Evolutionary conservation across 2,329 filamentous ascomycete species (phyloP).

Genomic region (Dactylella cylindrospora): DNA sequence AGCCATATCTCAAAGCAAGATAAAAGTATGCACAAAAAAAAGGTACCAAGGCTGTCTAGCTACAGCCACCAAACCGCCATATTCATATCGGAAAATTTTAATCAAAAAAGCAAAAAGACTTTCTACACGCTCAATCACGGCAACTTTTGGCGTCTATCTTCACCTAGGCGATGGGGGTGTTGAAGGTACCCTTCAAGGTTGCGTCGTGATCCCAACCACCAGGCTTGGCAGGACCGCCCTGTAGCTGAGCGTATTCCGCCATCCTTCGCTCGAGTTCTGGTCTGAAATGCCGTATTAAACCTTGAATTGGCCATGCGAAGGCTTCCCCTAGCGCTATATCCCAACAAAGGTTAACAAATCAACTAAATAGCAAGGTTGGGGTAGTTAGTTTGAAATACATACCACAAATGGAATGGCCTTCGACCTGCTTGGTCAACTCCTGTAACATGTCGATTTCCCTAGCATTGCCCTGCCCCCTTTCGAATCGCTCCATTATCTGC

Average conservation of each 20-base stretch:
- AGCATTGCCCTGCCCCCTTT: conserved; percentile 81
- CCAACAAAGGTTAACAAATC: neutral
- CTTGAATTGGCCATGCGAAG: conserved; percentile 97
- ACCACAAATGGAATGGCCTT: conserved; percentile 98
- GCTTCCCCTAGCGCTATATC: conserved; percentile 80
- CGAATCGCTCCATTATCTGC: conserved; percentile 97
- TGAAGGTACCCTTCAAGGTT: conserved; percentile 73
- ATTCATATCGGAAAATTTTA: conserved; percentile 2
- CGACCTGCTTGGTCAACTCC: conserved; percentile 98
- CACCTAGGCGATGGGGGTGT: conserved; percentile 56
- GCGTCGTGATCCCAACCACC: conserved; percentile 84
- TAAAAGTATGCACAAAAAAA: conserved; percentile 30
- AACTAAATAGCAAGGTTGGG: neutral
- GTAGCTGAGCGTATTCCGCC: conserved; percentile 71
- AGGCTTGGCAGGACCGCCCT: conserved; percentile 73
- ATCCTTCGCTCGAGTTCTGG: conserved; percentile 93
- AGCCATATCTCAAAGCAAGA: no score
- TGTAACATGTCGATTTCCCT: conserved; percentile 99
- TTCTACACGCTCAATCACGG: conserved; percentile 32
- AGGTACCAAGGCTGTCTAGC: conserved; percentile 10
- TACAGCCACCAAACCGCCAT: conserved; percentile 1
- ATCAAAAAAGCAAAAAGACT: neutral
- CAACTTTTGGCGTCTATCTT: neutral
- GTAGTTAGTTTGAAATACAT: conserved; percentile 55
- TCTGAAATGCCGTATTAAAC: conserved; percentile 95